Evolutionary conservation across 108 stramenopile genomes (phyloP).

Genomic region (Phaeodactylum tricornutum): DNA sequence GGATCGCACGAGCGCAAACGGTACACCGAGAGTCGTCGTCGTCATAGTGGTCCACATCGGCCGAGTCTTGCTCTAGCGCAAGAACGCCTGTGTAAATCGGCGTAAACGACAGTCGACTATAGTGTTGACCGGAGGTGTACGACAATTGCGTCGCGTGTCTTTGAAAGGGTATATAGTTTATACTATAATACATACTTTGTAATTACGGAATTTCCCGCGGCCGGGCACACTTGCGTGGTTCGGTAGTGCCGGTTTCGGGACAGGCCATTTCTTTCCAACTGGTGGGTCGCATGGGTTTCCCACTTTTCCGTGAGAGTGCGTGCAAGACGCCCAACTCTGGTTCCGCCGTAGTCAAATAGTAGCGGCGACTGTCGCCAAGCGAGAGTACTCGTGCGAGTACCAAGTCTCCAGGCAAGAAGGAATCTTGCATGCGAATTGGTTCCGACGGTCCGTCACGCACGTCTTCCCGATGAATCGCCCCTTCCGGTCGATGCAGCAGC

Average conservation of each 20-base stretch:
- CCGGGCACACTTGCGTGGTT: conserved; percentile 85
- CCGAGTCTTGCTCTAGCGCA: too few species aligned
- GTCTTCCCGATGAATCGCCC: conserved; percentile 60
- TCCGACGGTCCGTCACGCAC: conserved; percentile 47
- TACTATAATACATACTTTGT: too few species aligned
- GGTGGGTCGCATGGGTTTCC: conserved; percentile 60
- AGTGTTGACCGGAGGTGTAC: too few species aligned
- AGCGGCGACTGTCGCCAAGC: conserved; percentile 69
- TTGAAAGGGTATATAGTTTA: too few species aligned
- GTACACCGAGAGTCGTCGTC: conserved; percentile 16
- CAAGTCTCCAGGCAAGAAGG: conserved; percentile 77
- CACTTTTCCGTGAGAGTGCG: conserved; percentile 45
- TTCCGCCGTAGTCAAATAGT: conserved; percentile 80
- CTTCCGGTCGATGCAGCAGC: conserved; percentile 12
- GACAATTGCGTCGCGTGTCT: too few species aligned
- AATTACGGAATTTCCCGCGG: conserved; percentile 34
- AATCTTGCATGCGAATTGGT: conserved; percentile 37
- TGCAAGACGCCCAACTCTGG: conserved; percentile 80
- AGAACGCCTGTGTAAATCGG: too few species aligned
- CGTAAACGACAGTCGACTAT: too few species aligned
- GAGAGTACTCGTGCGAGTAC: conserved; percentile 70
- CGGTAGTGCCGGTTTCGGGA: conserved; percentile 56
- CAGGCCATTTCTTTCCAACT: conserved; percentile 94
- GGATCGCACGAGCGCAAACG: conserved; percentile 43
- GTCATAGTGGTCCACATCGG: too few species aligned